Evolutionary conservation across 345 rosid genomes (phyloP).

Genomic region (Geranium brycei): DNA sequence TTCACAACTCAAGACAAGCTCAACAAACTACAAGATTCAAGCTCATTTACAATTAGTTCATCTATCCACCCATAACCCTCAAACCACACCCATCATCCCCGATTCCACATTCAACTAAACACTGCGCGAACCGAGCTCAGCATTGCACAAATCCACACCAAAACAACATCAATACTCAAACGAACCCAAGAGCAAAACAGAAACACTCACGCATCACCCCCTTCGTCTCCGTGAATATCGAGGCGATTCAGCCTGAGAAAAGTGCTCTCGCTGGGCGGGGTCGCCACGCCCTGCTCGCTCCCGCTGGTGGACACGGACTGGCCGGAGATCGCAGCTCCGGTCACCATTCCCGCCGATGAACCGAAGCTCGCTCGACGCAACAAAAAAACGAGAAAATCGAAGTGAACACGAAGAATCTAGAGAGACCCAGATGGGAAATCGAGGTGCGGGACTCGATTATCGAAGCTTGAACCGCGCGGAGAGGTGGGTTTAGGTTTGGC

Average conservation of each 20-base stretch:
- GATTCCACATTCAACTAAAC: background rate
- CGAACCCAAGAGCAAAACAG: background rate
- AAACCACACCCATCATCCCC: background rate
- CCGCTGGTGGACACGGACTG: constrained; percentile 81
- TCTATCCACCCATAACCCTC: background rate
- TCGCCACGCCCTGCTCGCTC: constrained; percentile 50
- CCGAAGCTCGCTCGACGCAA: too few relatives aligned
- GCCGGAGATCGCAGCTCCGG: constrained; percentile 39
- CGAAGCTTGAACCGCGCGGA: background rate
- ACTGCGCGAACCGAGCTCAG: constrained; percentile 1
- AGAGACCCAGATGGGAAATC: background rate
- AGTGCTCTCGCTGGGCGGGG: constrained; percentile 65
- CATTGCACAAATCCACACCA: too few relatives aligned
- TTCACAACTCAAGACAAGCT: too few relatives aligned
- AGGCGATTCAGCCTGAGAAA: constrained; percentile 54
- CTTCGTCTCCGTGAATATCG: constrained; percentile 89
- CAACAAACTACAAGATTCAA: too few relatives aligned
- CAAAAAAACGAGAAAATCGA: too few relatives aligned
- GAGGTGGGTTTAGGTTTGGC: background rate
- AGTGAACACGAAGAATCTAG: background rate
- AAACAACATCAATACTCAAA: too few relatives aligned
- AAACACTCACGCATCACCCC: constrained; percentile 45
- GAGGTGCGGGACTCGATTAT: background rate
- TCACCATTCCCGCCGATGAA: background rate
- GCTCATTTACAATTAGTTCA: too few relatives aligned